Percentiles rank a stretch among this genome's conserved stretches.
Evolutionary conservation across 345 rosid genomes (phyloP).

Genomic region (Salix koriyanagi): DNA sequence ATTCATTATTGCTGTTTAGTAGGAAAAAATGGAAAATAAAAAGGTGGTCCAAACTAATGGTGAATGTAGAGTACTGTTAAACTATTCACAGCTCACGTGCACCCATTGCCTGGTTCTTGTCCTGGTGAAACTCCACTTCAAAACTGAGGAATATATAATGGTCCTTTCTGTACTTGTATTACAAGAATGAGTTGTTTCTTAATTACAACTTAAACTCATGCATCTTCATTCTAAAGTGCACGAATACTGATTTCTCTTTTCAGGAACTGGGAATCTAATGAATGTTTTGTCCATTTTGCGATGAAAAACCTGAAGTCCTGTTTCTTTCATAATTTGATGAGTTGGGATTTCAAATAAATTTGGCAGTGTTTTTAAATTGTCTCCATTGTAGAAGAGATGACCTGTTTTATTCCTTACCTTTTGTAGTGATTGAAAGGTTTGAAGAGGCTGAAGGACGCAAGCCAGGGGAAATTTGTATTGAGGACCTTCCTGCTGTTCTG

Average conservation of each 20-base stretch:
- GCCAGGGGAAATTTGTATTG: conserved; percentile 47
- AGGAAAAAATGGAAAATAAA: not conserved
- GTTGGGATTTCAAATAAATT: not conserved
- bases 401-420: not conserved
- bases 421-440: conserved; percentile 69
- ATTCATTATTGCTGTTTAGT: not conserved
- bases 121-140: not conserved
- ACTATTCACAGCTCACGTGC: not conserved
- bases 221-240: not conserved
- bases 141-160: not conserved
- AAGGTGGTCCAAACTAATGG: not conserved
- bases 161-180: not conserved
- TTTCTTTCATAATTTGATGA: not conserved
- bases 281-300: not conserved
- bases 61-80: not conserved
- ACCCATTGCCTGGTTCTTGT: not conserved
- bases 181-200: not conserved
- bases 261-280: not conserved
- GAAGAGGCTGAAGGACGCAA: conserved; percentile 59
- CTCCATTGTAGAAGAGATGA: not conserved
- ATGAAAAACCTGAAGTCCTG: not conserved
- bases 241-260: not conserved
- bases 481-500: conserved; percentile 59
- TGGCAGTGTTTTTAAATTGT: not conserved
- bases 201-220: not conserved